These are phyloP conservation scores for Polytrichum commune DNA, from an alignment of 225 moss, liverwort and hornwort genomes.

Conservation along the genomic window DNA sequence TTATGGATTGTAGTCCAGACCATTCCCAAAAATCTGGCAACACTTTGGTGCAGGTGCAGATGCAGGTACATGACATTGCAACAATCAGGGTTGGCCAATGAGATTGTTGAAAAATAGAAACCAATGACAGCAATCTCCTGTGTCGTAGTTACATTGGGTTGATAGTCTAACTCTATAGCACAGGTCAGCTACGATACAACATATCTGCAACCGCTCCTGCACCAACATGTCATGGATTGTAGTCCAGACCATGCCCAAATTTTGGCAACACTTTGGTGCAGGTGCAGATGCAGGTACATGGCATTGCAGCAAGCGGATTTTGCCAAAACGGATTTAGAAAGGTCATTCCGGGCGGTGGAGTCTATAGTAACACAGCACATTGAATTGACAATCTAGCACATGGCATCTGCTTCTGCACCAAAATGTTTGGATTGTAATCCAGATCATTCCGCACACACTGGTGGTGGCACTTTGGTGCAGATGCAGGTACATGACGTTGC, in stretches of 20 bases:
- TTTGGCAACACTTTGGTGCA: slow-evolving; percentile 40
- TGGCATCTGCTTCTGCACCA: no score
- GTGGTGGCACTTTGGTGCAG: slow-evolving; percentile 32
- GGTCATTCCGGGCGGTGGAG: no score
- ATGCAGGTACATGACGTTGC: slow-evolving; percentile 40
- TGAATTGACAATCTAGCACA: no score
- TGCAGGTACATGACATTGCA: slow-evolving; percentile 52
- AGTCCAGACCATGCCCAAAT: not conserved
- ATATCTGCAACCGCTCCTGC: slow-evolving; percentile 51
- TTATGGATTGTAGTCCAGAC: not conserved
- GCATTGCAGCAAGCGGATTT: slow-evolving; percentile 28
- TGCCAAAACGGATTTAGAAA: no score
- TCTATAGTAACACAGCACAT: no score
- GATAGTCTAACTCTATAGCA: not conserved
- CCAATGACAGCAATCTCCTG: not conserved
- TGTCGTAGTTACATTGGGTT: not conserved
- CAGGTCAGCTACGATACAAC: slow-evolving; percentile 31
- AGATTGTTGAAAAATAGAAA: no score
- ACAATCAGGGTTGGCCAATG: slow-evolving; percentile 7
- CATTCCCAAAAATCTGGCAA: no score
- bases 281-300: slow-evolving; percentile 53
- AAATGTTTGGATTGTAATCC: not conserved
- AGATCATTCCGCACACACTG: not conserved
- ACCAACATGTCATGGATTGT: slow-evolving; percentile 19
- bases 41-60: slow-evolving; percentile 57